Conservation (phyloP, 768 basidiomycete genomes). For the Crucibulum laeve region DNA sequence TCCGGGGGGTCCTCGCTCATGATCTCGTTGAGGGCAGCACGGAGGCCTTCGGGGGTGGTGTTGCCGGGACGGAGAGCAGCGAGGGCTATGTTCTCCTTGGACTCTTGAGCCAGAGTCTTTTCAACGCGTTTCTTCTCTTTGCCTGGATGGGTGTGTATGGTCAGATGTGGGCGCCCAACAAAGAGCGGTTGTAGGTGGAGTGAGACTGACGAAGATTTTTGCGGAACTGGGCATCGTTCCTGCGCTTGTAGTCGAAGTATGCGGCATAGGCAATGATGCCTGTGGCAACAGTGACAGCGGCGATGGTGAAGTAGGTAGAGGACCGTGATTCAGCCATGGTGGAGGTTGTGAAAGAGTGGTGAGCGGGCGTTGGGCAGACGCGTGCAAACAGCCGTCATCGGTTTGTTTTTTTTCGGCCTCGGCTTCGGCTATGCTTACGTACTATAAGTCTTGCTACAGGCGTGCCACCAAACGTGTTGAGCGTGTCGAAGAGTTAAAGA, state of each 20-base stretch:
- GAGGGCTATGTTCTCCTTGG: constrained; percentile 24
- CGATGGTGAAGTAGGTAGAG: constrained; percentile 36
- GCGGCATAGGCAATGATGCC: constrained; percentile 76
- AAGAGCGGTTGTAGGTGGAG: constrained; percentile 7
- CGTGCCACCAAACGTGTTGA: too few species aligned
- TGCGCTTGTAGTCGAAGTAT: constrained; percentile 94
- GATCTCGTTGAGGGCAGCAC: constrained; percentile 60
- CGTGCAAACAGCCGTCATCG: neutral
- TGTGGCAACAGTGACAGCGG: constrained; percentile 48
- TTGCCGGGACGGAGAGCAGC: constrained; percentile 19
- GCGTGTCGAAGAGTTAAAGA: too few species aligned
- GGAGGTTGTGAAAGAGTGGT: constrained; percentile 6
- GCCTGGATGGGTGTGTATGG: constrained; percentile 41
- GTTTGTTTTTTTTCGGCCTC: neutral
- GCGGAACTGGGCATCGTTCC: constrained; percentile 85
- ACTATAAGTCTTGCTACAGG: too few species aligned
- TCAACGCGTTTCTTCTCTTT: constrained; percentile 90
- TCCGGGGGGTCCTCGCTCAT: constrained; percentile 65
- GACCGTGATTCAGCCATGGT: constrained; percentile 34
- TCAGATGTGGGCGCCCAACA: constrained; percentile 7
- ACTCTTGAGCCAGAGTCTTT: constrained; percentile 53
- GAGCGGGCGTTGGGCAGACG: neutral
- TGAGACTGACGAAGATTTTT: constrained; percentile 73
- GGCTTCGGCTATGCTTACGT: too few species aligned
- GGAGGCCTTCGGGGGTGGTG: constrained; percentile 49